Evolutionary conservation across 108 stramenopile species (phyloP).

Genomic region (Aurantiochytrium sp.): DNA sequence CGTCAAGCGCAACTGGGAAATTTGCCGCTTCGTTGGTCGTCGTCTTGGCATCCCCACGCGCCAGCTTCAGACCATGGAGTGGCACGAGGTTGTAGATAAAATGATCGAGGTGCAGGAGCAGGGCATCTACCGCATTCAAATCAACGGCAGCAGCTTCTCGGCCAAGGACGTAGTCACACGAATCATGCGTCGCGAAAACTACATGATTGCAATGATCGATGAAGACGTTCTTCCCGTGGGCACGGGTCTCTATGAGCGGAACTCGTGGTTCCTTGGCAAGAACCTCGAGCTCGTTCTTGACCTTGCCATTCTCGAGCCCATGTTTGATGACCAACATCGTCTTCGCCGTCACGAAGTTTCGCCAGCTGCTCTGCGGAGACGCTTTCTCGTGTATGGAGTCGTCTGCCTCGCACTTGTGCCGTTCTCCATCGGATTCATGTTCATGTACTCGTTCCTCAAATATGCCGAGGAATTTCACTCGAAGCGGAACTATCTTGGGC

Average conservation of each 20-base stretch:
- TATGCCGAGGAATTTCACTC: conserved; percentile 85
- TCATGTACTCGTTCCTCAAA: conserved; percentile 78
- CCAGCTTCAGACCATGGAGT: conserved; percentile 62
- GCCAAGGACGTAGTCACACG: conserved; percentile 68
- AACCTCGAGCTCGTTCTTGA: conserved; percentile 76
- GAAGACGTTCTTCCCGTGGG: conserved; percentile 63
- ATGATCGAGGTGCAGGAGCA: conserved; percentile 55
- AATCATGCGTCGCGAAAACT: conserved; percentile 89
- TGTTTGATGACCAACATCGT: conserved; percentile 88
- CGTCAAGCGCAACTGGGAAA: neutral
- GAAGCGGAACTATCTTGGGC: conserved; percentile 78
- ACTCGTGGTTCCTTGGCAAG: conserved; percentile 49
- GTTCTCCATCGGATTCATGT: conserved; percentile 82
- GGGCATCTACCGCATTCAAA: conserved; percentile 58
- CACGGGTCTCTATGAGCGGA: conserved; percentile 25
- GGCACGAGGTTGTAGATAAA: conserved; percentile 53
- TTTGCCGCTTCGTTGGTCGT: neutral
- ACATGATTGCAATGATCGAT: conserved; percentile 85
- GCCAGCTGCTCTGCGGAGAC: conserved; percentile 55
- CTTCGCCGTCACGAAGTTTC: conserved; percentile 78
- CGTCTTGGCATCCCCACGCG: conserved; percentile 29
- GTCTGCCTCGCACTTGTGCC: conserved; percentile 81
- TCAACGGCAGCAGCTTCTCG: conserved; percentile 28
- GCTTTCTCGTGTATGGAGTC: conserved; percentile 74
- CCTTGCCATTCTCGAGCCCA: conserved; percentile 82